Base-by-base conservation (phyloP, 139 green algal species). In the Coelastrella sp. region DNA sequence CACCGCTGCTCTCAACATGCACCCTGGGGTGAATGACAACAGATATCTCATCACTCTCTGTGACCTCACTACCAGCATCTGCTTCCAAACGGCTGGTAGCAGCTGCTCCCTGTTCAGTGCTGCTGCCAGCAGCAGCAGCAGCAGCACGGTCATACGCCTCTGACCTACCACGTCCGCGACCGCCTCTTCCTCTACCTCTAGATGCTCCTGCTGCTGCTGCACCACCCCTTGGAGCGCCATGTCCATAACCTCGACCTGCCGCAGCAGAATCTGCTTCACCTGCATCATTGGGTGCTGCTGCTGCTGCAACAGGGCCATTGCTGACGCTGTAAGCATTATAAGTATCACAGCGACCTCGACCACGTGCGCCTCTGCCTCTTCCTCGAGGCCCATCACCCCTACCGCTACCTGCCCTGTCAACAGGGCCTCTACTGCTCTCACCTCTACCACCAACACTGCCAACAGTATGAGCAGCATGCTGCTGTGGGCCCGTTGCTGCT, bases 11-110 rank as follows among this genome's bases (percentile, higher is more conserved):
- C 1, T 21, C n/a, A 21, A 3, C n/a, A 17, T 43, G 50, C 4
- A 77, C 38, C 9, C 71, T 40, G 13, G 71, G 71, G n/a, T 41
- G 41, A 41, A 79, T 41, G 15, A 43, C 41, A 7, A 79, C 71
- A 63, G 71, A 13, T 3, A 79, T 38, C 23, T 62, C 71, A 41
- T 79, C 71, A 30, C 71, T 62, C 25, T 79, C 71, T 27, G 53
- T 27, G 27, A 27, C 66, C n/a, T 43, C 66, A 75, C 35, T 48
- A 27, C 8, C 66, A 1, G 8, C 17, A n/a, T 75, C 66, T 43
- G 66, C 66, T 8, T 75, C 23, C 3, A 43, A 32, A 27, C 62
- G n/a, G n/a, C n/a, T 72, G 17, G 62, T 37, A 30, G 62, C 62
- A 30, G 30, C 45, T 57, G 45, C 45, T 9, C 45, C 45, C 11